A percentile compares a stretch with the other conserved stretches of the same genome.
Conservation (phyloP, 2,329 filamentous ascomycete genomes). For the Chaetomium strumarium region DNA sequence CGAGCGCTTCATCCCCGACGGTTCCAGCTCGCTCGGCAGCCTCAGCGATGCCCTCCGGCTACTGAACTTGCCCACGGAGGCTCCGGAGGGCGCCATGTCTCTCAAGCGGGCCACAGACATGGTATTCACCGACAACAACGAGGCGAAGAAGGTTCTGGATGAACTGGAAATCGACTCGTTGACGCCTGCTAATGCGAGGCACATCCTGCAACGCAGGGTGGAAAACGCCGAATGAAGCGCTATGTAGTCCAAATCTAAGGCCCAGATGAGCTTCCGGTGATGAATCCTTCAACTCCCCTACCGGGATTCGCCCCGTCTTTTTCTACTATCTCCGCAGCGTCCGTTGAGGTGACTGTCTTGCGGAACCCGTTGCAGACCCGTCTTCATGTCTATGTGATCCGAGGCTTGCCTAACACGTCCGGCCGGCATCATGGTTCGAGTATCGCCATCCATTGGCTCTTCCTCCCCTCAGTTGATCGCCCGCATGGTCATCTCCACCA, state of each 20-base stretch:
- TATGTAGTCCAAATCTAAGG: not conserved
- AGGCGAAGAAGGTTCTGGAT: constrained; percentile 55
- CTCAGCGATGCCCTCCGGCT: constrained; percentile 62
- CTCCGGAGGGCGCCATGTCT: constrained; percentile 35
- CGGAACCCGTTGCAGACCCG: constrained; percentile 4
- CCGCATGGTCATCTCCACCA: constrained; percentile 63
- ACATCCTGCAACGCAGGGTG: constrained; percentile 60
- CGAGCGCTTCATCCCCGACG: constrained; percentile 57
- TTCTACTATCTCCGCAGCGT: not conserved
- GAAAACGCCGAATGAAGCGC: constrained; percentile 40
- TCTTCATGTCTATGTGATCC: not conserved
- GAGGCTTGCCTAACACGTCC: not conserved
- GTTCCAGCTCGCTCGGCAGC: constrained; percentile 47
- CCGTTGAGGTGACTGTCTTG: not conserved
- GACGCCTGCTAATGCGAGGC: constrained; percentile 58
- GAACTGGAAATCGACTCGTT: constrained; percentile 55
- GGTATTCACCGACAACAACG: constrained; percentile 51
- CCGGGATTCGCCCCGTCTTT: not conserved
- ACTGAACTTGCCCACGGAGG: constrained; percentile 54
- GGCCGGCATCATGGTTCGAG: not conserved
- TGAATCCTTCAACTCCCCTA: not conserved
- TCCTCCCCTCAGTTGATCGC: constrained; percentile 44
- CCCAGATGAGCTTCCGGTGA: too few relatives aligned
- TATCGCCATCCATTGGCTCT: not conserved
- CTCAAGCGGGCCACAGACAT: constrained; percentile 49